phyloP scores from a whole-genome alignment of 768 basidiomycete genomes.

The Pulveroboletus frians region DNA sequence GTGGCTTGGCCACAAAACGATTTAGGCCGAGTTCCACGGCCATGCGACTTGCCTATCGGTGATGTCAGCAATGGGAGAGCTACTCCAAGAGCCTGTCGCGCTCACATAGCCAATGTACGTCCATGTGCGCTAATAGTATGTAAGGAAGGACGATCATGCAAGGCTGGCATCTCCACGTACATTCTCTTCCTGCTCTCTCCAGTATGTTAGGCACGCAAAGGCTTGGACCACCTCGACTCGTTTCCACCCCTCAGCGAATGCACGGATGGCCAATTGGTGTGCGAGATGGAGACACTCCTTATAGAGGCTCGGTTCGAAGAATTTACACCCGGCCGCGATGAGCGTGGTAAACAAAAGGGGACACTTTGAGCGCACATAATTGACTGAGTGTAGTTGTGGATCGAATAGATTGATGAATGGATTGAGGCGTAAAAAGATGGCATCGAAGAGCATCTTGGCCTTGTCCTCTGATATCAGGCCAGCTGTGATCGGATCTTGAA shows the following conservation, averaged over 20 bases:
- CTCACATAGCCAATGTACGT: constrained; percentile 81
- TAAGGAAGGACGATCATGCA: constrained; percentile 9
- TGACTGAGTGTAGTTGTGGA: constrained; percentile 74
- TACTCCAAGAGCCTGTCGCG: constrained; percentile 9
- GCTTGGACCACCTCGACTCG: constrained; percentile 86
- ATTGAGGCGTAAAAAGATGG: constrained; percentile 78
- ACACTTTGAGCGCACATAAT: constrained; percentile 74
- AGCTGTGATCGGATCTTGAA: constrained; percentile 65
- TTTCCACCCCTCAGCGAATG: constrained; percentile 75
- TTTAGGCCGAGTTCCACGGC: constrained; percentile 80
- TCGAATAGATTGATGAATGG: constrained; percentile 89
- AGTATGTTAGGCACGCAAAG: constrained; percentile 84
- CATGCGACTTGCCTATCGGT: constrained; percentile 73
- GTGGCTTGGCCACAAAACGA: constrained; percentile 53
- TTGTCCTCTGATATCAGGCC: constrained; percentile 67
- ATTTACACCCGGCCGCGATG: constrained; percentile 80
- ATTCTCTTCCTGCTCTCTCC: constrained; percentile 84
- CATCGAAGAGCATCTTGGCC: constrained; percentile 69
- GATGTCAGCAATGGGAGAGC: background rate
- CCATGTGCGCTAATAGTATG: constrained; percentile 63
- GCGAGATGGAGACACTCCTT: constrained; percentile 66
- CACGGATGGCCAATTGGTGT: constrained; percentile 66
- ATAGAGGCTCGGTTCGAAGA: constrained; percentile 67
- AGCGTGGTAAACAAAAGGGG: constrained; percentile 83
- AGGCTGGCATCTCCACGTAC: constrained; percentile 35